Percentiles rank a stretch among this genome's conserved stretches.
Conservation (phyloP, 2,329 filamentous ascomycete species). For the Trichoderma atrobrunneum region DNA sequence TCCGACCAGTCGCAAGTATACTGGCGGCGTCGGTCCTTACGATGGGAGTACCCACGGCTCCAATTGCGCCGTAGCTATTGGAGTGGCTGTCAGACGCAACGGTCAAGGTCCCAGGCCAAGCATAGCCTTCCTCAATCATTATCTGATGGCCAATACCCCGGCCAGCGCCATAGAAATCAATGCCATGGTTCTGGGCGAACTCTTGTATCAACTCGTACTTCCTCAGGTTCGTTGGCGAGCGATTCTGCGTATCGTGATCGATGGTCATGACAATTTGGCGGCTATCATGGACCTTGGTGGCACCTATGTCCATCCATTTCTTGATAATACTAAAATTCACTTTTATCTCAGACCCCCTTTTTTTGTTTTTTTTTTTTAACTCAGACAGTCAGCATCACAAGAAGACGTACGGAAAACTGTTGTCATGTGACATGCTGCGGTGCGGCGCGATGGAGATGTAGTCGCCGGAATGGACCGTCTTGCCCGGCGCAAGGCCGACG, state of each 20-base stretch:
- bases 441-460: constrained; percentile 68
- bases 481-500: constrained; percentile 69
- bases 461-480: constrained; percentile 75
- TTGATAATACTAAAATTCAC: too few species aligned
- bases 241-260: neutral
- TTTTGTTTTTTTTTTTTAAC: too few species aligned
- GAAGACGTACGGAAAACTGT: neutral
- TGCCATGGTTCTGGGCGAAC: neutral
- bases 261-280: neutral
- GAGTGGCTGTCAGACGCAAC: neutral
- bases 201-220: neutral
- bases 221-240: neutral
- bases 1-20: neutral
- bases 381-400: too few species aligned
- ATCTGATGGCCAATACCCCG: neutral
- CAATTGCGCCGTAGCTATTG: neutral
- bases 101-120: neutral
- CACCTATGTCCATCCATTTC: neutral
- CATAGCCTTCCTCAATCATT: neutral
- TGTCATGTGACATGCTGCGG: constrained; percentile 62
- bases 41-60: neutral
- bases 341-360: too few species aligned
- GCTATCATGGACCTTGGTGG: neutral
- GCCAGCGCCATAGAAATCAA: neutral
- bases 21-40: neutral